These are phyloP conservation scores for Eutrema japonicum DNA, from an alignment of 345 rosid species.

Conservation along the genomic window DNA sequence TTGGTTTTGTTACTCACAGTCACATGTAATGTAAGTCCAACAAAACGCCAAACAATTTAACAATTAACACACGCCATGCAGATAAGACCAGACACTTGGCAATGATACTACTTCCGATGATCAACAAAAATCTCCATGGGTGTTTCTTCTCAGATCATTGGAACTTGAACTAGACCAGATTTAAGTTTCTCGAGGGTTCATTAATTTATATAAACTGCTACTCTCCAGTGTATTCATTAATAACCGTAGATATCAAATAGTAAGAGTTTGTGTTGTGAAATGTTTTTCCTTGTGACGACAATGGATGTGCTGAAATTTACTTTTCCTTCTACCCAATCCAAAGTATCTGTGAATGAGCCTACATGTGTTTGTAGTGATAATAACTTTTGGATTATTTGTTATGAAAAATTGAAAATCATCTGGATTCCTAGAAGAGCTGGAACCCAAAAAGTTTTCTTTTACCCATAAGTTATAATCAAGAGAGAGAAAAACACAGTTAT, in stretches of 20 bases:
- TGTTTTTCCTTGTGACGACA: not conserved
- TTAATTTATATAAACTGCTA: not conserved
- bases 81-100: slow-evolving; percentile 42
- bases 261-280: not conserved
- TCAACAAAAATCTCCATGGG: slow-evolving; percentile 29
- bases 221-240: not conserved
- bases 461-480: not conserved
- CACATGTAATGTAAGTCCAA: slow-evolving; percentile 25
- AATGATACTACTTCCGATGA: slow-evolving; percentile 37
- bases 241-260: not conserved
- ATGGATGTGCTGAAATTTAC: not conserved
- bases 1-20: not conserved
- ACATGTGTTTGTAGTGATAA: not conserved
- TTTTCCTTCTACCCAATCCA: not conserved
- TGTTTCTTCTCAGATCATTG: slow-evolving; percentile 38
- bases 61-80: slow-evolving; percentile 36
- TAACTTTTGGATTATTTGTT: not conserved
- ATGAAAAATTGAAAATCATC: not conserved
- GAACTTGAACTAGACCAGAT: slow-evolving; percentile 56
- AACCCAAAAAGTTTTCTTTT: not conserved
- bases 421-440: slow-evolving; percentile 3
- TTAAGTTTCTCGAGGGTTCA: slow-evolving; percentile 6
- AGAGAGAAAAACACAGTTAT: not conserved
- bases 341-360: not conserved
- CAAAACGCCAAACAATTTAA: slow-evolving; percentile 27